Percentiles rank a stretch among this genome's conserved stretches.
phyloP scores from a whole-genome alignment of 1,284 basidiomycete genomes.

The Hymenochaete sp. region DNA sequence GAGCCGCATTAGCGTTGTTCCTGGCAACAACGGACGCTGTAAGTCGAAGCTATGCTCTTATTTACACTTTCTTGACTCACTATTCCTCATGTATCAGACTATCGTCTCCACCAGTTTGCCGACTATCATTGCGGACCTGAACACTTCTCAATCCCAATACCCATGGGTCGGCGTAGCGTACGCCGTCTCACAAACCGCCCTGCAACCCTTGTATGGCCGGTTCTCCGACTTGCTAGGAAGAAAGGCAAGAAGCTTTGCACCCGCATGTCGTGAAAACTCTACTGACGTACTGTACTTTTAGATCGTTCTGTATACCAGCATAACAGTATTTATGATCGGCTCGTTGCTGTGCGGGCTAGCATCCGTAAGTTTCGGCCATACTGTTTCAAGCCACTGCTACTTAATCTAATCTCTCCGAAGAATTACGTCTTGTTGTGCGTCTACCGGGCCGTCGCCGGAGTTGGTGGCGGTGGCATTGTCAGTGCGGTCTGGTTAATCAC shows the following conservation, averaged over 20 bases:
- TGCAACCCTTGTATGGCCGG: conserved; percentile 71
- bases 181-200: conserved; percentile 73
- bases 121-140: conserved; percentile 59
- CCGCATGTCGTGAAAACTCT: conserved; percentile 4
- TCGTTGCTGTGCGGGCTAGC: conserved; percentile 17
- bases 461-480: conserved; percentile 76
- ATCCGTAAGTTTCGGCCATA: conserved; percentile 12
- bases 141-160: conserved; percentile 58
- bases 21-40: conserved; percentile 78
- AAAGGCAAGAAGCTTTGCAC: conserved; percentile 39
- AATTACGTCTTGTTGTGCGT: conserved; percentile 50
- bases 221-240: conserved; percentile 70
- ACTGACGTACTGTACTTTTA: conserved; percentile 5
- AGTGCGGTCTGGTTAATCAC: conserved; percentile 76
- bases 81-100: conserved; percentile 37
- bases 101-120: conserved; percentile 76
- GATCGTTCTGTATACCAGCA: conserved; percentile 15
- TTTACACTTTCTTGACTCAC: conserved; percentile 11
- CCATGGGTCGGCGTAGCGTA: conserved; percentile 80
- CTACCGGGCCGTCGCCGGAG: conserved; percentile 52
- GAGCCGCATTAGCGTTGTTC: conserved; percentile 66
- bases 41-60: conserved; percentile 25
- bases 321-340: conserved; percentile 18
- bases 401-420: conserved; percentile 29
- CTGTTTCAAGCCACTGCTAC: conserved; percentile 4